These are phyloP conservation scores for Panicum hallii DNA, from an alignment of 202 grass and related monocot species.

Conservation along the genomic window DNA sequence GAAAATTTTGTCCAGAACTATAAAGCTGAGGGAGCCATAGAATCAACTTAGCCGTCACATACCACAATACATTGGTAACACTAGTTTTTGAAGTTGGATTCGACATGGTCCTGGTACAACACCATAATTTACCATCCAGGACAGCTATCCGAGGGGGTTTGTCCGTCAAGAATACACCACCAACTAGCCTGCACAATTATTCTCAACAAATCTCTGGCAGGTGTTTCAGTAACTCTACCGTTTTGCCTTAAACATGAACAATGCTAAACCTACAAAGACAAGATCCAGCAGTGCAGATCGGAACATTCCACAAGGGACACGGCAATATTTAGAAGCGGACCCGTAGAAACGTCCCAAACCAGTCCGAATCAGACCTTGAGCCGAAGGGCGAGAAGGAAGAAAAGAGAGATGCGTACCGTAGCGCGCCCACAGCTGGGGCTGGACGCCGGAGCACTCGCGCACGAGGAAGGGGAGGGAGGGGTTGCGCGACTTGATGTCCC, in stretches of 20 bases:
- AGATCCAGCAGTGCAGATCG: background rate
- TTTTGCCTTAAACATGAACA: background rate
- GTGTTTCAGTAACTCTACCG: background rate
- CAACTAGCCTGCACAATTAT: background rate
- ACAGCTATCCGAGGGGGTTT: background rate
- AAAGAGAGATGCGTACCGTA: constrained; percentile 59
- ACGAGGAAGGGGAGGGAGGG: constrained; percentile 84
- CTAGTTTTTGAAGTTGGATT: background rate
- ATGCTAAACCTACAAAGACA: background rate
- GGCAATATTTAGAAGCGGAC: background rate
- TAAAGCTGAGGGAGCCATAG: background rate
- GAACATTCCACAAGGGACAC: constrained; percentile 1
- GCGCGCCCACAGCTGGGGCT: constrained; percentile 92
- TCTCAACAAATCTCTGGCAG: background rate
- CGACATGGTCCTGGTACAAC: background rate
- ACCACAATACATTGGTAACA: background rate
- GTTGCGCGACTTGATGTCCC: constrained; percentile 84
- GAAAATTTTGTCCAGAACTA: background rate
- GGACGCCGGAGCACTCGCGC: constrained; percentile 90
- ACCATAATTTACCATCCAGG: background rate
- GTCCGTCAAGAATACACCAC: background rate
- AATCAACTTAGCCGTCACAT: too few species aligned
- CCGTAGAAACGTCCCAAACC: background rate
- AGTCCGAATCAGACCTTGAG: background rate
- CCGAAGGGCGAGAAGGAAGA: background rate